phyloP scores from a whole-genome alignment of 495 filamentous ascomycete genomes.

The Xanthoparmelia taractica region DNA sequence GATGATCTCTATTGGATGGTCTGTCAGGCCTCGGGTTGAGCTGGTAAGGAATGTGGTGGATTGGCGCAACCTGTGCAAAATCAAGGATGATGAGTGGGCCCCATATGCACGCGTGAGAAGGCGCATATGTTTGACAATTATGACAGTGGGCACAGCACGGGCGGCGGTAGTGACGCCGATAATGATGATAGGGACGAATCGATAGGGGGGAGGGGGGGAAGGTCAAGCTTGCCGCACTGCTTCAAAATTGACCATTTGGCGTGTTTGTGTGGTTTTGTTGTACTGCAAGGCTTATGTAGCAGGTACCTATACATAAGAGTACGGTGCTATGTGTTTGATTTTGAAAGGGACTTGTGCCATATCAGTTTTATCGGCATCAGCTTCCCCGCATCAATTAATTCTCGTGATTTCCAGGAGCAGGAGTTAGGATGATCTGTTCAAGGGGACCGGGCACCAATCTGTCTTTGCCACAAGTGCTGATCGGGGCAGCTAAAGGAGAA shows the following conservation, averaged over 20 bases:
- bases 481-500: neutral
- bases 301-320: neutral
- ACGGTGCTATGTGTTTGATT: neutral
- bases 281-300: neutral
- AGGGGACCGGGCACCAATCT: neutral
- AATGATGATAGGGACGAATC: neutral
- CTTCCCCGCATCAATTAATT: neutral
- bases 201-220: neutral
- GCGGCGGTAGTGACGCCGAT: neutral
- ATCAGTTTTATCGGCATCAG: neutral
- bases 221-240: neutral
- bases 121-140: neutral
- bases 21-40: neutral
- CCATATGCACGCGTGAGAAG: constrained; percentile 2
- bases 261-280: neutral
- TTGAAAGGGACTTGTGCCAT: neutral
- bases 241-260: neutral
- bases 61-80: neutral
- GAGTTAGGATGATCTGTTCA: neutral
- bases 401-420: neutral
- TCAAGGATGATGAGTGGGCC: constrained; percentile 4
- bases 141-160: neutral
- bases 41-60: neutral
- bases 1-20: neutral
- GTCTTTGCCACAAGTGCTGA: neutral